These are phyloP conservation scores for Protomyces inouyei DNA, from an alignment of 1,139 yeast species.

Conservation along the genomic window DNA sequence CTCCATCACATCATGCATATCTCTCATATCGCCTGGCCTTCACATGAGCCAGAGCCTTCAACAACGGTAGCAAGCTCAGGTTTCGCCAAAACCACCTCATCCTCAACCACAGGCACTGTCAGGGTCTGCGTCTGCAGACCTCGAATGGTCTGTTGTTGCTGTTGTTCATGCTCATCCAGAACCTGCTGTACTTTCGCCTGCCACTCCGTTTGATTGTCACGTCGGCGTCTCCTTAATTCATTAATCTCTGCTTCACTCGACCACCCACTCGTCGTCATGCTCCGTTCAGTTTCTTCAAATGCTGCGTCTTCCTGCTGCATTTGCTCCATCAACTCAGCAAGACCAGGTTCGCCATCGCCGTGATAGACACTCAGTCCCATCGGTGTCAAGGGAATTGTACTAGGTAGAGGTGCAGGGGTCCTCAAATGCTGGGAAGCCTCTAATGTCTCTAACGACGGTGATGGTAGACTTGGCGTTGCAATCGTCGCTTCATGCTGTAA, in stretches of 20 bases:
- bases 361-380: not conserved
- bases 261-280: conserved; percentile 28
- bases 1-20: too few relatives aligned
- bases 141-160: not conserved
- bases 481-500: not conserved
- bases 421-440: not conserved
- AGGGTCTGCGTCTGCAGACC: too few relatives aligned
- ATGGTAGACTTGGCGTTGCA: not conserved
- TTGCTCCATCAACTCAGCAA: conserved; percentile 24
- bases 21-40: too few relatives aligned
- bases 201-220: conserved; percentile 24
- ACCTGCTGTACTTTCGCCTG: conserved; percentile 46
- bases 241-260: conserved; percentile 23
- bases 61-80: too few relatives aligned
- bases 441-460: not conserved
- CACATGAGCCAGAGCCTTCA: too few relatives aligned
- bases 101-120: too few relatives aligned
- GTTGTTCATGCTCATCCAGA: conserved; percentile 36
- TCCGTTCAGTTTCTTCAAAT: conserved; percentile 23
- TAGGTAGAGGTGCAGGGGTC: not conserved
- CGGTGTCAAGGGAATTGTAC: not conserved
- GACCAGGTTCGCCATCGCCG: not conserved
- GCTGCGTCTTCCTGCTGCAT: conserved; percentile 28
- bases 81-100: too few relatives aligned
- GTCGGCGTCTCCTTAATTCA: conserved; percentile 14